A percentile compares a stretch with the other conserved stretches of the same genome.
These are phyloP conservation scores for Beta lomatogona DNA, from an alignment of 179 eudicot genomes.

Conservation along the genomic window DNA sequence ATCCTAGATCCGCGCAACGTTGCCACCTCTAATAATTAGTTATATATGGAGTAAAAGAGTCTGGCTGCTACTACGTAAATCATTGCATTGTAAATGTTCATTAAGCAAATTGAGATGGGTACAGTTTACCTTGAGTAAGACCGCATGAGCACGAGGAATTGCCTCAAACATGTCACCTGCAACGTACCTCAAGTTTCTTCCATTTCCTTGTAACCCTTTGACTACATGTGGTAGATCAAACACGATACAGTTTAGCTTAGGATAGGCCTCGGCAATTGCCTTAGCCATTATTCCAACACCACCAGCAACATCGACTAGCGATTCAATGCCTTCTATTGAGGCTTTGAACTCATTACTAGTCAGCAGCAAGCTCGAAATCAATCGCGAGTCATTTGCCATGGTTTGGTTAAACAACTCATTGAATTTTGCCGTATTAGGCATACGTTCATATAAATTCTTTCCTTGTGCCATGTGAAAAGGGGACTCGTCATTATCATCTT, in stretches of 20 bases:
- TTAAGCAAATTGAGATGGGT: too few species aligned
- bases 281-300: constrained; percentile 36
- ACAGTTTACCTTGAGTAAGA: constrained; percentile 39
- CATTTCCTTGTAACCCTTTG: constrained; percentile 19
- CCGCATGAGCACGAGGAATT: constrained; percentile 35
- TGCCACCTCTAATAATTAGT: too few species aligned
- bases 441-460: constrained; percentile 23
- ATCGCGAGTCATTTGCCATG: constrained; percentile 40
- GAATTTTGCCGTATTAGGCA: background rate
- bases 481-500: constrained; percentile 13
- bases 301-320: constrained; percentile 49
- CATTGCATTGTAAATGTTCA: too few species aligned
- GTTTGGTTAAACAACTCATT: constrained; percentile 27
- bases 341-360: constrained; percentile 15
- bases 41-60: too few species aligned
- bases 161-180: constrained; percentile 25
- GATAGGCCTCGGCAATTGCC: constrained; percentile 31
- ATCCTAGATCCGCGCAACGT: fast-evolving
- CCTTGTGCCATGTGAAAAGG: constrained; percentile 34
- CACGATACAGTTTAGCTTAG: constrained; percentile 28
- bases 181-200: constrained; percentile 25
- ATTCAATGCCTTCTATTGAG: constrained; percentile 30
- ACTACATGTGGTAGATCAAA: constrained; percentile 38
- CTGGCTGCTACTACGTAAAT: too few species aligned
- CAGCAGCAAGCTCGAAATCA: constrained; percentile 24